These are phyloP conservation scores for Sclerotinia sclerotiorum DNA, from an alignment of 2,329 filamentous ascomycete genomes.

Conservation along the genomic window DNA sequence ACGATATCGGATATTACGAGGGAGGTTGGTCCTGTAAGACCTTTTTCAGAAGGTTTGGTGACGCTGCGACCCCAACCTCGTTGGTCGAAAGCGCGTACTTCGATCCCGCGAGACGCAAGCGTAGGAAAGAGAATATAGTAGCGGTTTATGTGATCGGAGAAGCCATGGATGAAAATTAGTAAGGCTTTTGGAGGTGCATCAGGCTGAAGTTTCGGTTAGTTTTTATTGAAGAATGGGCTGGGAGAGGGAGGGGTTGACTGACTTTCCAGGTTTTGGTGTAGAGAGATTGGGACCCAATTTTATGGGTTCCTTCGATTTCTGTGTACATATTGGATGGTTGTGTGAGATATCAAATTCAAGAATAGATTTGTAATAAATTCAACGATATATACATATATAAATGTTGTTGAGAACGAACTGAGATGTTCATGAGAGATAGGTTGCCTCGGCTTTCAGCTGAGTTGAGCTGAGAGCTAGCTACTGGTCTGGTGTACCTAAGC, in stretches of 20 bases:
- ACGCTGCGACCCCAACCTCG: constrained; percentile 83
- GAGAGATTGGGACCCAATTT: constrained; percentile 37
- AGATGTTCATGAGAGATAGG: not conserved
- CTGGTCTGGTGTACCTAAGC: not conserved
- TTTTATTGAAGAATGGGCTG: not conserved
- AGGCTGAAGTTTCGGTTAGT: constrained; percentile 32
- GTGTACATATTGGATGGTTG: constrained; percentile 33
- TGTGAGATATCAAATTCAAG: not conserved
- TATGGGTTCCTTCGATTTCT: constrained; percentile 39
- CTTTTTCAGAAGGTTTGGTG: constrained; percentile 58
- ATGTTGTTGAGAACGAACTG: constrained; percentile 1
- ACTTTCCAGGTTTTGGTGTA: constrained; percentile 42
- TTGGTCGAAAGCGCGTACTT: constrained; percentile 79
- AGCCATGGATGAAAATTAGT: constrained; percentile 83
- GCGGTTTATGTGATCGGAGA: constrained; percentile 78
- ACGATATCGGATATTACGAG: constrained; percentile 76
- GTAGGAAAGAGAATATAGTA: constrained; percentile 73
- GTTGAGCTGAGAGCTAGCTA: not conserved
- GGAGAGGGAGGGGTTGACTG: constrained; percentile 12
- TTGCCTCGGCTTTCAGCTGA: constrained; percentile 4
- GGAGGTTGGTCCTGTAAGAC: constrained; percentile 71
- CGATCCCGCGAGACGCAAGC: constrained; percentile 70
- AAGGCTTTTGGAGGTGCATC: constrained; percentile 56
- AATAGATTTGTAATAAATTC: not conserved
- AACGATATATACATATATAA: not conserved